Evolutionary conservation across 495 filamentous ascomycete genomes (phyloP).

Genomic region (Penicillium psychrofluorescens): DNA sequence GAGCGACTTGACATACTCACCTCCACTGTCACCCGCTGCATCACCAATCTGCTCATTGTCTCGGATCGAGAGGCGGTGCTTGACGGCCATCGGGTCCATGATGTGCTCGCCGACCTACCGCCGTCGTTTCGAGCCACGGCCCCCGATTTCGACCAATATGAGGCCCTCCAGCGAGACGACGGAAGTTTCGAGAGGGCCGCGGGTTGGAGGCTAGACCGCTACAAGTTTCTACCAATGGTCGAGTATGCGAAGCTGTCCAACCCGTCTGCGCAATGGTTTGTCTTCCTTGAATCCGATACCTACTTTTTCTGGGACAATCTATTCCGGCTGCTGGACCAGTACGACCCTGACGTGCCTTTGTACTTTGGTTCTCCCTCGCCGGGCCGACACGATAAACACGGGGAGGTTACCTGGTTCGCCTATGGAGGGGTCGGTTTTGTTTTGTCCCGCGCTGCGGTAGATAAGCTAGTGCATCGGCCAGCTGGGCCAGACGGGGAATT

Average conservation of each 20-base stretch:
- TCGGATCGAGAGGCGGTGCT: conserved; percentile 34
- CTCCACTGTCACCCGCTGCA: conserved; percentile 28
- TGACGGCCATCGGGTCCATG: conserved; percentile 24
- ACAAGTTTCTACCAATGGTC: conserved; percentile 58
- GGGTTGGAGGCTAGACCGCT: conserved; percentile 56
- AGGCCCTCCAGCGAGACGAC: conserved; percentile 13
- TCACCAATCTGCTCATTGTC: conserved; percentile 34
- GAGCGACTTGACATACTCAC: conserved; percentile 25
- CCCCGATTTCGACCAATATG: conserved; percentile 29
- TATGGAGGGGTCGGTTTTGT: conserved; percentile 49
- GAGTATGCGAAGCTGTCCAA: conserved; percentile 46
- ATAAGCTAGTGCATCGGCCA: conserved; percentile 19
- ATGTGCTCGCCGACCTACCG: conserved; percentile 31
- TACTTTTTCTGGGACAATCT: conserved; percentile 58
- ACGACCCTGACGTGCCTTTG: conserved; percentile 38
- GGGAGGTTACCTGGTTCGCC: conserved; percentile 34
- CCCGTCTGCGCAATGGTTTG: conserved; percentile 51
- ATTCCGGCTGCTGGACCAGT: conserved; percentile 44
- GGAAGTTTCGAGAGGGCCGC: conserved; percentile 1
- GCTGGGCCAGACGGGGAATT: conserved; percentile 9
- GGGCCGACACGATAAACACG: conserved; percentile 22
- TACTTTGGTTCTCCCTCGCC: conserved; percentile 47
- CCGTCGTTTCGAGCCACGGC: conserved; percentile 19
- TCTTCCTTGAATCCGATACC: conserved; percentile 58
- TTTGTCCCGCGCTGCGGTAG: conserved; percentile 42